phyloP scores from a whole-genome alignment of 2,329 filamentous ascomycete genomes.

The Sporothrix pallida region DNA sequence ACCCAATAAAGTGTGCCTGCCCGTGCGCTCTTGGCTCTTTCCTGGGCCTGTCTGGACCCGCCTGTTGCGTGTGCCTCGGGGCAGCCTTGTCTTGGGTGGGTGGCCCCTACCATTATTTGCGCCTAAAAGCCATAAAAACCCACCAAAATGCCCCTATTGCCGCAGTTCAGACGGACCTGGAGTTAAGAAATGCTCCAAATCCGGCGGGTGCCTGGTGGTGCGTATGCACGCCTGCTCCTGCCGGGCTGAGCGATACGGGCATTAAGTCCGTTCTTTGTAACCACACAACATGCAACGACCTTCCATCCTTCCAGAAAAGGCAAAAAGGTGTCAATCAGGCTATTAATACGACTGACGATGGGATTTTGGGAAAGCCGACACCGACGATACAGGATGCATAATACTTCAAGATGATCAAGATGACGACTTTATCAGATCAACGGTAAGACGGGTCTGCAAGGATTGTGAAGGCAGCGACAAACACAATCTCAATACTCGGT shows the following conservation, averaged over 20 bases:
- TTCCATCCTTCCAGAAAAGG: neutral
- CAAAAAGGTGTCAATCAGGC: constrained; percentile 2
- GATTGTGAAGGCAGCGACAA: neutral
- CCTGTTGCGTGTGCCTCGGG: constrained; percentile 13
- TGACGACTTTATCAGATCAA: neutral
- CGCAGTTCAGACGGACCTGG: neutral
- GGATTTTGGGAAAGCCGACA: neutral
- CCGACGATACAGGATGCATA: neutral
- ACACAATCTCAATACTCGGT: neutral
- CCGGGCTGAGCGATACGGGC: neutral
- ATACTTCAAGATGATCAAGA: no score
- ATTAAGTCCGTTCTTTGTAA: constrained; percentile 6
- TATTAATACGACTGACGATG: constrained; percentile 9
- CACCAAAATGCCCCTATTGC: neutral
- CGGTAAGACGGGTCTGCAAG: neutral
- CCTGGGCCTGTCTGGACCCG: no score
- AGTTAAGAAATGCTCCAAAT: constrained; percentile 26
- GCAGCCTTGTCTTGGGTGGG: constrained; percentile 12
- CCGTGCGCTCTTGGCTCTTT: neutral
- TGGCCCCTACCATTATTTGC: neutral
- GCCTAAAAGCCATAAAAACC: neutral
- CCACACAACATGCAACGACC: no score
- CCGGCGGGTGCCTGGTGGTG: constrained; percentile 17
- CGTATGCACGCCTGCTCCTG: neutral
- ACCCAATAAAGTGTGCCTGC: constrained; percentile 3